These are phyloP conservation scores for Mortierella hygrophila DNA, from an alignment of 192 early-diverging fungal genomes.

Conservation along the genomic window DNA sequence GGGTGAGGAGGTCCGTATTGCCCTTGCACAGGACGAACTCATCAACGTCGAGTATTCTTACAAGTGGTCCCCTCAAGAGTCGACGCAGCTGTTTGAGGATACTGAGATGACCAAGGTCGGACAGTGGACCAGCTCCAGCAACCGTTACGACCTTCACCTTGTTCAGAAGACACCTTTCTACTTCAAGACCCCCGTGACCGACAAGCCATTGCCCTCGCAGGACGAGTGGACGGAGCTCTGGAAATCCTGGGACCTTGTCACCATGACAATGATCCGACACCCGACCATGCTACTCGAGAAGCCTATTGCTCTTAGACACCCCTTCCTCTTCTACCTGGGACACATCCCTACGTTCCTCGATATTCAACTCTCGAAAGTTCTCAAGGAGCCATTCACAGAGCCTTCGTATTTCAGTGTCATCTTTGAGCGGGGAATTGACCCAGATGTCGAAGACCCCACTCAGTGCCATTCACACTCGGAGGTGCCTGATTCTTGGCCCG, in stretches of 20 bases:
- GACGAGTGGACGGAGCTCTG: constrained; percentile 85
- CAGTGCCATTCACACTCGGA: constrained; percentile 85
- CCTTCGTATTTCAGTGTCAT: constrained; percentile 76
- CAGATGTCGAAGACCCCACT: constrained; percentile 81
- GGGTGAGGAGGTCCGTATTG: constrained; percentile 45
- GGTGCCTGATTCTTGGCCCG: constrained; percentile 79
- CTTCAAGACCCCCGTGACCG: constrained; percentile 25
- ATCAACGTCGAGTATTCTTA: constrained; percentile 92
- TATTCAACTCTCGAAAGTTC: constrained; percentile 64
- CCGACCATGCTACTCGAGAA: constrained; percentile 66
- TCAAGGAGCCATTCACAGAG: constrained; percentile 65
- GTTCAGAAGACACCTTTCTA: constrained; percentile 68
- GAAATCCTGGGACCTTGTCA: constrained; percentile 85
- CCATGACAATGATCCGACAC: constrained; percentile 69
- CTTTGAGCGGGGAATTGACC: constrained; percentile 97
- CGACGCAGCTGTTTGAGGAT: constrained; percentile 61
- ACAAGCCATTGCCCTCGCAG: constrained; percentile 66
- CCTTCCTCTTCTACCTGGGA: constrained; percentile 92
- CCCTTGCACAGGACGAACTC: constrained; percentile 78
- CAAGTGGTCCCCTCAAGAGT: constrained; percentile 80
- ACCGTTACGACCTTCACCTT: constrained; percentile 69
- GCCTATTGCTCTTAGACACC: constrained; percentile 89
- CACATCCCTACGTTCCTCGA: constrained; percentile 85
- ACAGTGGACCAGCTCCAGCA: constrained; percentile 66
- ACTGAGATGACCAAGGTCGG: constrained; percentile 60